Evolutionary conservation across 306 rosid species (phyloP).

Genomic region (Lotus japonicus): DNA sequence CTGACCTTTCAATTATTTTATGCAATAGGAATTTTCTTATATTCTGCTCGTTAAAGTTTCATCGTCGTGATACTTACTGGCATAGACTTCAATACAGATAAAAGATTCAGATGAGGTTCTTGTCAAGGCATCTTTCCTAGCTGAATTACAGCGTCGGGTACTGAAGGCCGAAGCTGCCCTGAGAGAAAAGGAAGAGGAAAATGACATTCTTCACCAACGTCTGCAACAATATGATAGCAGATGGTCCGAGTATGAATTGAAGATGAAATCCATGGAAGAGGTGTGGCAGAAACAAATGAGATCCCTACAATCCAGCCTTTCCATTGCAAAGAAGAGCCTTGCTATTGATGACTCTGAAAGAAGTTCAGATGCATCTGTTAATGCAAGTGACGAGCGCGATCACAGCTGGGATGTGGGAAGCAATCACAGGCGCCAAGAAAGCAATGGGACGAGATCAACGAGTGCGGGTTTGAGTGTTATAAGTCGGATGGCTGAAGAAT

Average conservation of each 20-base stretch:
- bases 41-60: constrained; percentile 1
- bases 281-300: constrained; percentile 99
- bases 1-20: neutral
- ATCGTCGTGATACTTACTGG: constrained; percentile 6
- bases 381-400: constrained; percentile 73
- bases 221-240: constrained; percentile 91
- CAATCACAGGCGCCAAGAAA: constrained; percentile 57
- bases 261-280: constrained; percentile 98
- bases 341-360: constrained; percentile 88
- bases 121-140: constrained; percentile 76
- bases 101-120: constrained; percentile 69
- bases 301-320: constrained; percentile 93
- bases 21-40: neutral
- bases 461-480: constrained; percentile 83
- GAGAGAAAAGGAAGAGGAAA: constrained; percentile 89
- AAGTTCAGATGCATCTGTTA: constrained; percentile 82
- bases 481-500: constrained; percentile 81
- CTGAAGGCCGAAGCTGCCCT: constrained; percentile 82
- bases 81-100: constrained; percentile 38
- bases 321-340: constrained; percentile 94
- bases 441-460: constrained; percentile 82
- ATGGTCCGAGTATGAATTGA: constrained; percentile 90
- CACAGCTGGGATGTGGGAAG: constrained; percentile 71
- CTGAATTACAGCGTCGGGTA: constrained; percentile 87
- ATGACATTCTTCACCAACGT: constrained; percentile 86